phyloP scores from a whole-genome alignment of 1,284 basidiomycete species.

The Boletellus deceptivus region DNA sequence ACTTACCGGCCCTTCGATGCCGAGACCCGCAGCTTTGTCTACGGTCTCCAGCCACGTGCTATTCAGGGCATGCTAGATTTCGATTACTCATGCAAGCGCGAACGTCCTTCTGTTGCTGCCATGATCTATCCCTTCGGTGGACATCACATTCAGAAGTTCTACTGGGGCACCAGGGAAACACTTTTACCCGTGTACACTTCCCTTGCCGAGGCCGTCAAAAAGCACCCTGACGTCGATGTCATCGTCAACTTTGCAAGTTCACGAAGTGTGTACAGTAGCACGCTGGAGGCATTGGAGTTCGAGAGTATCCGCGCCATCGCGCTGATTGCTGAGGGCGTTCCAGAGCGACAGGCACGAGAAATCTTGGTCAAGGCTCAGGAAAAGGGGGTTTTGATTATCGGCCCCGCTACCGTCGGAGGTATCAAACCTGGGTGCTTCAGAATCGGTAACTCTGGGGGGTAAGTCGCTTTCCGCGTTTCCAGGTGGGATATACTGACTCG shows the following conservation, averaged over 20 bases:
- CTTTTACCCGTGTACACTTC: constrained; percentile 96
- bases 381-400: constrained; percentile 93
- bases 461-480: constrained; percentile 24
- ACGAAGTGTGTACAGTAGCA: constrained; percentile 92
- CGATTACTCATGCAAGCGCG: constrained; percentile 95
- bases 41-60: constrained; percentile 97
- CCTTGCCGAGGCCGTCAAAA: constrained; percentile 88
- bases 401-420: constrained; percentile 97
- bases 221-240: constrained; percentile 96
- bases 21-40: constrained; percentile 92
- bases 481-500: constrained; percentile 7
- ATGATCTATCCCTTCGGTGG: constrained; percentile 99
- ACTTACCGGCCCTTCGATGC: constrained; percentile 90
- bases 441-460: constrained; percentile 98
- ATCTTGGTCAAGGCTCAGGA: constrained; percentile 87
- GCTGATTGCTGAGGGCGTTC: constrained; percentile 98
- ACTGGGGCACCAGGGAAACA: constrained; percentile 99
- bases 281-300: constrained; percentile 83
- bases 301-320: constrained; percentile 77
- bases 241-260: constrained; percentile 98
- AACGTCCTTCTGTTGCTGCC: constrained; percentile 92
- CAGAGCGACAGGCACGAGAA: constrained; percentile 95
- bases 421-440: constrained; percentile 99
- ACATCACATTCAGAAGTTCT: constrained; percentile 99
- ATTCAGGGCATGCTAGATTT: constrained; percentile 99